Evolutionary conservation across 1,284 basidiomycete genomes (phyloP).

Genomic region (Pseudozyma pruni): DNA sequence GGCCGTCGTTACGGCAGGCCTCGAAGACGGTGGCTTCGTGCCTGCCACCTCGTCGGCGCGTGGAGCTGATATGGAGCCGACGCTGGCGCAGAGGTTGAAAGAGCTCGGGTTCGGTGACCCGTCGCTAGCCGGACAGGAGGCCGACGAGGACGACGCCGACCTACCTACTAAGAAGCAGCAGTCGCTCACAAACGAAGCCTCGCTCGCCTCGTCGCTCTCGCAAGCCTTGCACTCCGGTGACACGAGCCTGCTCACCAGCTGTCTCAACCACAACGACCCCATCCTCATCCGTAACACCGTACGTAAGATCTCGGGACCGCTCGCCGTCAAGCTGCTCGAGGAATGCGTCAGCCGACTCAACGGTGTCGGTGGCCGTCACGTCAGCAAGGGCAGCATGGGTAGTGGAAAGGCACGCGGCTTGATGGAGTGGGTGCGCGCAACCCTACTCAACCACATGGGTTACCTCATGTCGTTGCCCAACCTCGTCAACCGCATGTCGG

Average conservation of each 20-base stretch:
- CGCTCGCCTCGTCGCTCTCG: conserved; percentile 90
- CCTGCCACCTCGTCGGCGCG: conserved; percentile 10
- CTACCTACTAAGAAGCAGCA: conserved; percentile 32
- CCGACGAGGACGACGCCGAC: conserved; percentile 38
- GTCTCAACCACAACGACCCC: conserved; percentile 83
- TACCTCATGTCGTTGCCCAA: conserved; percentile 94
- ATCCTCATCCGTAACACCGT: conserved; percentile 88
- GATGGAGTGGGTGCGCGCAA: conserved; percentile 87
- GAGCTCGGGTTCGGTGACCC: conserved; percentile 47
- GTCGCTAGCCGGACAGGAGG: conserved; percentile 31
- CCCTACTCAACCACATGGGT: conserved; percentile 86
- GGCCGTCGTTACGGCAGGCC: conserved; percentile 22
- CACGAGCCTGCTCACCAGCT: conserved; percentile 85
- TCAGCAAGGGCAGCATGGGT: conserved; percentile 57
- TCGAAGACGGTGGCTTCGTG: conserved; percentile 32
- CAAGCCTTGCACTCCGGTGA: conserved; percentile 97
- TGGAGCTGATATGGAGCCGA: conserved; percentile 42
- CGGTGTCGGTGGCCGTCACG: conserved; percentile 74
- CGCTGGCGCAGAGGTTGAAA: conserved; percentile 56
- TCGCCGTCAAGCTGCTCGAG: conserved; percentile 86
- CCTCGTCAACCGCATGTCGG: conserved; percentile 82
- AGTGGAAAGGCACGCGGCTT: conserved; percentile 73
- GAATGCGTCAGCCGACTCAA: conserved; percentile 90
- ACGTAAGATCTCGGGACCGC: conserved; percentile 84
- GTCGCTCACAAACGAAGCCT: conserved; percentile 79